These are phyloP conservation scores for Secale cereale DNA, from an alignment of 176 grass and related monocot genomes.

Conservation along the genomic window DNA sequence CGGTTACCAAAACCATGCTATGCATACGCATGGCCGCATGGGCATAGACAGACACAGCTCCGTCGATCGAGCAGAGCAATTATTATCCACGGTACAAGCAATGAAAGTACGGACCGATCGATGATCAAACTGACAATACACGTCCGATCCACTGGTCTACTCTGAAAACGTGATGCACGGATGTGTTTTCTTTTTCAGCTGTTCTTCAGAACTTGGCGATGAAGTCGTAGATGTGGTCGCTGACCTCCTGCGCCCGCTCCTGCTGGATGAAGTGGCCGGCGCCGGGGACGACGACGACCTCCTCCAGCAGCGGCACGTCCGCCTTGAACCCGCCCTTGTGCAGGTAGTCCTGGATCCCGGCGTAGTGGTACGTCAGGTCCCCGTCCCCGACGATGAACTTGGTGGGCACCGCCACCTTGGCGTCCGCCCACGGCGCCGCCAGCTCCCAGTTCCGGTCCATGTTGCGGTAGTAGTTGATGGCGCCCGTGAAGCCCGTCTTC, in stretches of 20 bases:
- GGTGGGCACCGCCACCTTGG: slow-evolving; percentile 40
- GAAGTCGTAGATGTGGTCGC: slow-evolving; percentile 36
- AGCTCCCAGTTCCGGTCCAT: slow-evolving; percentile 63
- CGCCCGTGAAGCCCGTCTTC: slow-evolving; percentile 43
- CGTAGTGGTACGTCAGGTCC: slow-evolving; percentile 46
- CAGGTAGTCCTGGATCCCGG: slow-evolving; percentile 43
- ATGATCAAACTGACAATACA: too few relatives aligned
- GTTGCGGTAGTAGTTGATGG: slow-evolving; percentile 57
- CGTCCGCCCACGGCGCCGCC: slow-evolving; percentile 42
- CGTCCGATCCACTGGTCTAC: not conserved
- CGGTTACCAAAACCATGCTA: too few relatives aligned
- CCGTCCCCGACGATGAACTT: slow-evolving; percentile 50
- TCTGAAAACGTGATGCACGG: not conserved
- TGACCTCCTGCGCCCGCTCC: slow-evolving; percentile 41
- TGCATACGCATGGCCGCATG: too few relatives aligned
- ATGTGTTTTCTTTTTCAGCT: not conserved
- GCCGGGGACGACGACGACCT: slow-evolving; percentile 42
- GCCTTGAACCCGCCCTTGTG: slow-evolving; percentile 40
- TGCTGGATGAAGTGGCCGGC: slow-evolving; percentile 54
- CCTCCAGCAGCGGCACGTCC: slow-evolving; percentile 37
- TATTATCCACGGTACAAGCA: too few relatives aligned
- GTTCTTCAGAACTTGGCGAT: slow-evolving; percentile 20
- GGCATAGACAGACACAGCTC: too few relatives aligned
- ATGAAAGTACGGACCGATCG: too few relatives aligned
- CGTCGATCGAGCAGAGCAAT: too few relatives aligned